phyloP scores from a whole-genome alignment of 2,329 filamentous ascomycete species.

The Colletotrichum liaoningense region DNA sequence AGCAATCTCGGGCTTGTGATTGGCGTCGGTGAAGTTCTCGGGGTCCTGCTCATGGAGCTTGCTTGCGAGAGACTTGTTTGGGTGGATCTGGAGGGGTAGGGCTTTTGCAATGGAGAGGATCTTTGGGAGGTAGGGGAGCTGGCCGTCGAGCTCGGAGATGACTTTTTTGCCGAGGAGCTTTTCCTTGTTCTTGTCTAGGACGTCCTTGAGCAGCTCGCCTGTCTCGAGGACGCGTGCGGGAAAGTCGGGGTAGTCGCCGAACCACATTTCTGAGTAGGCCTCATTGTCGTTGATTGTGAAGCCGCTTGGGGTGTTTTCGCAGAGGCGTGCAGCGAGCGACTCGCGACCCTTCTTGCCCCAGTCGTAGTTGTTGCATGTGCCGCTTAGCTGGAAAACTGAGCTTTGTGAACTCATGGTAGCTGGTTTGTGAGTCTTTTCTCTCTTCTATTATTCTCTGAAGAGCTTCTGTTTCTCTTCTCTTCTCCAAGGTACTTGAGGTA shows the following conservation, averaged over 20 bases:
- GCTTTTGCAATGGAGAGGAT: conserved; percentile 82
- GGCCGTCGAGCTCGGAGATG: conserved; percentile 67
- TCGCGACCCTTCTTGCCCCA: conserved; percentile 78
- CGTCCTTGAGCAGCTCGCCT: conserved; percentile 72
- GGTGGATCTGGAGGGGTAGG: conserved; percentile 80
- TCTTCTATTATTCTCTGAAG: too few species aligned
- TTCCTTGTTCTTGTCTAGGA: conserved; percentile 71
- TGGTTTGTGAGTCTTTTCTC: background rate
- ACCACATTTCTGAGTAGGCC: conserved; percentile 77
- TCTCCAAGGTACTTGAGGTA: too few species aligned
- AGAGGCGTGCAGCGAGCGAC: conserved; percentile 74
- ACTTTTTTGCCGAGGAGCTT: conserved; percentile 73
- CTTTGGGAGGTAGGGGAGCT: conserved; percentile 77
- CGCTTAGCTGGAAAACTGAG: conserved; percentile 57
- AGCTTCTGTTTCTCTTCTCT: too few species aligned
- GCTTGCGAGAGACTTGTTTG: conserved; percentile 74
- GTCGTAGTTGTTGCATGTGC: conserved; percentile 68
- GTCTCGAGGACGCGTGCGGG: conserved; percentile 73
- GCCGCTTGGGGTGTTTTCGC: conserved; percentile 71
- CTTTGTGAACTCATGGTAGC: conserved; percentile 35
- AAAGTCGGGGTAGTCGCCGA: conserved; percentile 79
- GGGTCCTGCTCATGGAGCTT: conserved; percentile 74
- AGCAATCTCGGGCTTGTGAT: conserved; percentile 86
- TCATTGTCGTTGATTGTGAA: conserved; percentile 74
- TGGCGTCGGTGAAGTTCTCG: conserved; percentile 74